phyloP scores from a whole-genome alignment of 371 early-diverging fungal genomes.

The Rhizopus sp. region DNA sequence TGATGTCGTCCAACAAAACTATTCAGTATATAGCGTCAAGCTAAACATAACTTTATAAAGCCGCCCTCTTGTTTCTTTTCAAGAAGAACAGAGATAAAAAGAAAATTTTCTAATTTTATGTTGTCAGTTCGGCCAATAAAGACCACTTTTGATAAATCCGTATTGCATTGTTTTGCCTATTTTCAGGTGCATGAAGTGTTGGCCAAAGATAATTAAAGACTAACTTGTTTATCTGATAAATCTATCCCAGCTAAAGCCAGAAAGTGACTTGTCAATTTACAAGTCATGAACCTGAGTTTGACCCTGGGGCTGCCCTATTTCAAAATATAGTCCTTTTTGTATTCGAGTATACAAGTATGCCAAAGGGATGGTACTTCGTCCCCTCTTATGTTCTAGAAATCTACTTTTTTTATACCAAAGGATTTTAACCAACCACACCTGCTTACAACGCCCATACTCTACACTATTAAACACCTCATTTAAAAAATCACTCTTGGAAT shows the following conservation, averaged over 20 bases:
- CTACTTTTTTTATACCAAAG: slow-evolving; percentile 7
- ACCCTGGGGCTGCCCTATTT: background rate
- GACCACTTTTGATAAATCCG: too few relatives aligned
- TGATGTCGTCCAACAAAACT: too few relatives aligned
- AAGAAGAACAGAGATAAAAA: too few relatives aligned
- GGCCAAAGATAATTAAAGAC: too few relatives aligned
- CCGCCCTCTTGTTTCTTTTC: too few relatives aligned
- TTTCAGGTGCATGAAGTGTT: too few relatives aligned
- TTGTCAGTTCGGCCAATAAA: too few relatives aligned
- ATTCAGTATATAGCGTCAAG: too few relatives aligned
- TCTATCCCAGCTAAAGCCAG: too few relatives aligned
- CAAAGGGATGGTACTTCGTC: slow-evolving; percentile 34
- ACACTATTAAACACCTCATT: background rate
- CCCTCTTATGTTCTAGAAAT: slow-evolving; percentile 28
- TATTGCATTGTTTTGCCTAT: background rate
- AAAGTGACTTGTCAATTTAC: slow-evolving; percentile 4
- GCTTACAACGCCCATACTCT: background rate
- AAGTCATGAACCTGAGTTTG: slow-evolving; percentile 3
- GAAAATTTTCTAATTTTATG: too few relatives aligned
- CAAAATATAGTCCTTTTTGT: background rate
- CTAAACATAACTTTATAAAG: too few relatives aligned
- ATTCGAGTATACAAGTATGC: slow-evolving; percentile 22
- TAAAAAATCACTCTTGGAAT: slow-evolving; percentile 9
- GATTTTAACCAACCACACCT: background rate
- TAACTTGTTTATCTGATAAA: too few relatives aligned